Conservation (phyloP, 192 early-diverging fungal genomes). For the Backusella psychrophila region DNA sequence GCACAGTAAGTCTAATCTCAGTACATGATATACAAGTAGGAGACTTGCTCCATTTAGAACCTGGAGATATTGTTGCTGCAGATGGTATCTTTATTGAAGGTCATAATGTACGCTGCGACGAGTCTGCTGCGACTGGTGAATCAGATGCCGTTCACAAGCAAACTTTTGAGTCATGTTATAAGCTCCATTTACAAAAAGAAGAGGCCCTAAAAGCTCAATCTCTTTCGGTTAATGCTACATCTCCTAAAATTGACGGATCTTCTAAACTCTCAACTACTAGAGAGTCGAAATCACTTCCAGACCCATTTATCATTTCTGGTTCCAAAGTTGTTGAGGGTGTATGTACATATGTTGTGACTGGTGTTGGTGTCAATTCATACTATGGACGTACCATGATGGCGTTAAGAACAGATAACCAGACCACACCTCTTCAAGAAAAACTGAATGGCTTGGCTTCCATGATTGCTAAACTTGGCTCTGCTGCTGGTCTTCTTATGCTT, state of each 20-base stretch:
- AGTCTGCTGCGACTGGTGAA: constrained; percentile 94
- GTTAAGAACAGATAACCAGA: constrained; percentile 78
- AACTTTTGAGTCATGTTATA: constrained; percentile 48
- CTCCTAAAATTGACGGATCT: neutral
- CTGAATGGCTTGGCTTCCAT: constrained; percentile 84
- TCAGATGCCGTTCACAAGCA: constrained; percentile 87
- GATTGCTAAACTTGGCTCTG: constrained; percentile 91
- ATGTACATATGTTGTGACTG: constrained; percentile 83
- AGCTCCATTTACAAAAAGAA: neutral
- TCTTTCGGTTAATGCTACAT: neutral
- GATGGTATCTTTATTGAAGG: constrained; percentile 88
- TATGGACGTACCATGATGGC: constrained; percentile 89
- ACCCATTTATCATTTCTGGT: constrained; percentile 92
- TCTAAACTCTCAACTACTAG: neutral
- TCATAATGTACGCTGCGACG: constrained; percentile 86
- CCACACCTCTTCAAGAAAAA: constrained; percentile 92
- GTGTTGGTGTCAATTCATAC: constrained; percentile 88
- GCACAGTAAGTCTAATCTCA: constrained; percentile 63
- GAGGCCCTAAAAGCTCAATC: neutral
- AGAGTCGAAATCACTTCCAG: constrained; percentile 34
- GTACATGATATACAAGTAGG: constrained; percentile 85
- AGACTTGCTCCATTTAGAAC: constrained; percentile 83
- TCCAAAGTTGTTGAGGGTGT: constrained; percentile 90
- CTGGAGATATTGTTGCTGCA: constrained; percentile 90
- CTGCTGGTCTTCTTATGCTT: constrained; percentile 84